Conservation (phyloP, 352 stramenopile genomes). For the Elongisporangium undulatum region DNA sequence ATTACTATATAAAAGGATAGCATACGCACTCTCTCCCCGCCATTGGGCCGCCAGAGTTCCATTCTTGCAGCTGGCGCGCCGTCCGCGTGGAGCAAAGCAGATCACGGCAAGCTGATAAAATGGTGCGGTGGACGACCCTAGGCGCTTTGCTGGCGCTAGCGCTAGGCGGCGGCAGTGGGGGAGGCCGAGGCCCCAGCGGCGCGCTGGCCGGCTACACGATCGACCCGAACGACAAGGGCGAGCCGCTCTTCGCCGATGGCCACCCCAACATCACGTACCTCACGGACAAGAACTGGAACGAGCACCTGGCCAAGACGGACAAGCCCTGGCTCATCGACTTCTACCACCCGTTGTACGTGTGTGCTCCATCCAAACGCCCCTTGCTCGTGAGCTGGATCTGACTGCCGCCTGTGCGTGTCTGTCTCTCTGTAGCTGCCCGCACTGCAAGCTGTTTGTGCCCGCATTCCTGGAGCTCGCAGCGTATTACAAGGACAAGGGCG, state of each 20-base stretch:
- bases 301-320: slow-evolving; percentile 63
- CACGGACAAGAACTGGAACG: slow-evolving; percentile 81
- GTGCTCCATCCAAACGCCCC: no score
- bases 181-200: not conserved
- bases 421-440: slow-evolving; percentile 45
- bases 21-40: not conserved
- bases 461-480: slow-evolving; percentile 56
- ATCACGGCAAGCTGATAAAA: not conserved
- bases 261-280: slow-evolving; percentile 86
- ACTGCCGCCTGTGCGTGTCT: not conserved
- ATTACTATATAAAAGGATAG: not conserved
- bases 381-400: not conserved
- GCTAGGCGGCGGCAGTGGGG: not conserved
- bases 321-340: slow-evolving; percentile 84
- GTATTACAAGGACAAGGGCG: slow-evolving; percentile 66
- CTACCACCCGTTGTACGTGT: slow-evolving; percentile 80
- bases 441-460: slow-evolving; percentile 78
- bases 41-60: not conserved
- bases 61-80: not conserved
- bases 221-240: slow-evolving; percentile 69
- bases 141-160: slow-evolving; percentile 10
- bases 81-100: not conserved
- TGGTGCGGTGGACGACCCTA: not conserved
- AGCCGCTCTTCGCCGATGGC: slow-evolving; percentile 71
- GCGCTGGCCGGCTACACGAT: slow-evolving; percentile 24